phyloP scores from a whole-genome alignment of 495 filamentous ascomycete genomes.

The Geoglossum glabrum region DNA sequence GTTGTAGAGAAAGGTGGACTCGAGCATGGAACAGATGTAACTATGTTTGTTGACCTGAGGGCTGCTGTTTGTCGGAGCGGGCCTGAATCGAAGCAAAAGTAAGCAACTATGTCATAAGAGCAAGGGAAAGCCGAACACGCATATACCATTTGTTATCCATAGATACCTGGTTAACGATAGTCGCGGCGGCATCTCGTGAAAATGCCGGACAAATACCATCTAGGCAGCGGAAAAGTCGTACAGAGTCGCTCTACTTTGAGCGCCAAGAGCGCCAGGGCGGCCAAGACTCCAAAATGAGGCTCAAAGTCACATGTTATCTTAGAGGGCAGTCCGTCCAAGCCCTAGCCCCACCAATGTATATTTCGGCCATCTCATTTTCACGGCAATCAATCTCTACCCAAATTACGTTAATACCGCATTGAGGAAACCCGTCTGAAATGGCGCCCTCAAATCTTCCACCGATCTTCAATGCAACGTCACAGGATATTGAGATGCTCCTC shows the following conservation, averaged over 20 bases:
- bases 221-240: no score
- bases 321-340: constrained; percentile 3
- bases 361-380: not conserved
- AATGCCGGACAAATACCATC: not conserved
- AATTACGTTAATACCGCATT: not conserved
- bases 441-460: constrained; percentile 79
- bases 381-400: not conserved
- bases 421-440: constrained; percentile 15
- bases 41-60: constrained; percentile 16
- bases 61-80: constrained; percentile 15
- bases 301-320: not conserved
- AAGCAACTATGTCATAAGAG: not conserved
- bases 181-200: not conserved
- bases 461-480: constrained; percentile 63
- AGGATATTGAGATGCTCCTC: constrained; percentile 98
- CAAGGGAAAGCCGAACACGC: not conserved
- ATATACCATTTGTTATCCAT: not conserved
- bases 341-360: constrained; percentile 2
- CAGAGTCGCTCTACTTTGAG: no score
- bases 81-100: not conserved
- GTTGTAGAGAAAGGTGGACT: not conserved
- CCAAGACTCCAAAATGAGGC: not conserved
- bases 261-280: not conserved
- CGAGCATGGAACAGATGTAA: not conserved
- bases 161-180: not conserved